Evolutionary conservation across 1,139 yeast genomes (phyloP).

Genomic region (Suhomyces atakaporum): DNA sequence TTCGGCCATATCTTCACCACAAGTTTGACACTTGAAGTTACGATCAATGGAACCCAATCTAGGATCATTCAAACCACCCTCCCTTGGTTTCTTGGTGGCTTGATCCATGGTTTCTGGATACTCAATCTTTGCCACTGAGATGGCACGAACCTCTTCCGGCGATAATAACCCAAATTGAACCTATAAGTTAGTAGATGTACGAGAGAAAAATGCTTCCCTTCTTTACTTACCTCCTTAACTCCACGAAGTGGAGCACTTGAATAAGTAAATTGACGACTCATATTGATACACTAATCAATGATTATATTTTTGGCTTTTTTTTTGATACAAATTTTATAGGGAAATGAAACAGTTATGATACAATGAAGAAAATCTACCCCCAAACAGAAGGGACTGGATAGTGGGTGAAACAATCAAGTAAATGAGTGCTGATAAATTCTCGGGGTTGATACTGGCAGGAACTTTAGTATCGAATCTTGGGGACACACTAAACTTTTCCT

Average conservation of each 20-base stretch:
- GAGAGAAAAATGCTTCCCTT: not conserved
- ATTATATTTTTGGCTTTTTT: conserved; percentile 13
- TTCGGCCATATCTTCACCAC: conserved; percentile 99
- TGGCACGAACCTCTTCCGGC: conserved; percentile 96
- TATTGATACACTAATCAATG: conserved; percentile 17
- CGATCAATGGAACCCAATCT: conserved; percentile 96
- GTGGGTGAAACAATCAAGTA: conserved; percentile 23
- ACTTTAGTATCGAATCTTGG: conserved; percentile 11
- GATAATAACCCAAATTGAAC: conserved; percentile 96
- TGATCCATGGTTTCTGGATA: conserved; percentile 99
- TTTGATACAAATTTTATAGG: conserved; percentile 12
- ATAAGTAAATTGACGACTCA: conserved; percentile 76
- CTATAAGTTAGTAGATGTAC: conserved; percentile 31
- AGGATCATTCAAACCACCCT: conserved; percentile 96
- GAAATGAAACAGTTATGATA: conserved; percentile 9
- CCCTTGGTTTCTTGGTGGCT: conserved; percentile 89
- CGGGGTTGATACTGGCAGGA: conserved; percentile 8
- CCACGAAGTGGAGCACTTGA: conserved; percentile 97
- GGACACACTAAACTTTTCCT: conserved; percentile 16
- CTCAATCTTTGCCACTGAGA: conserved; percentile 95
- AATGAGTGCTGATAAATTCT: conserved; percentile 26
- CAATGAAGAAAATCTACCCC: conserved; percentile 11
- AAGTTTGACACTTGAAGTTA: conserved; percentile 95
- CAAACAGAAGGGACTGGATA: conserved; percentile 2
- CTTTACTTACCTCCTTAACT: conserved; percentile 75